Percentiles rank a stretch among this genome's conserved stretches.
phyloP scores from a whole-genome alignment of 139 green algal species.

The Astrephomene gubernaculifera region DNA sequence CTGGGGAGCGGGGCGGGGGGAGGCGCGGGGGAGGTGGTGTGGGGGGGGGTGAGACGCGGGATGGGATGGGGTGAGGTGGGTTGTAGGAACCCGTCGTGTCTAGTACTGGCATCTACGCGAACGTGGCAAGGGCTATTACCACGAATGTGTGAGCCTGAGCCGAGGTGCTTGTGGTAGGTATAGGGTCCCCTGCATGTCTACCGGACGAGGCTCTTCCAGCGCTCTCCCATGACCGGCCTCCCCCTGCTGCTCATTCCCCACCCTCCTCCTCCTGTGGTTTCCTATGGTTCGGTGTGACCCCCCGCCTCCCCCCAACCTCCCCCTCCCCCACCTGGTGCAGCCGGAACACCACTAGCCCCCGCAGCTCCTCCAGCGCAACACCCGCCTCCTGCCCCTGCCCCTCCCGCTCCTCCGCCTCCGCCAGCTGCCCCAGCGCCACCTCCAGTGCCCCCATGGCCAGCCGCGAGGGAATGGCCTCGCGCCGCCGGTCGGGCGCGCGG shows the following conservation, averaged over 20 bases:
- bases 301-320: no score
- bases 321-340: constrained; percentile 3
- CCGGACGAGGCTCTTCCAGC: background rate
- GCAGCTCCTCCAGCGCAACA: constrained; percentile 1
- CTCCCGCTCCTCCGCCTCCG: constrained; percentile 22
- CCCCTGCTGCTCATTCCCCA: background rate
- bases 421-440: constrained; percentile 55
- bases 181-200: background rate
- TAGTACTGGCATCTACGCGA: background rate
- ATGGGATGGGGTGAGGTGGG: background rate
- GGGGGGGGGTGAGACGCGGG: background rate
- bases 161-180: background rate
- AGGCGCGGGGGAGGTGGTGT: background rate
- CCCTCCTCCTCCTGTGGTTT: background rate
- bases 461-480: constrained; percentile 71
- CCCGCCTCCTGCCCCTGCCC: constrained; percentile 5
- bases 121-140: background rate
- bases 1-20: background rate
- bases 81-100: background rate
- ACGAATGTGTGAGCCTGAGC: background rate
- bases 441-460: constrained; percentile 77
- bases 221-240: background rate
- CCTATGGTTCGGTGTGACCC: no score
- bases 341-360: constrained; percentile 33
- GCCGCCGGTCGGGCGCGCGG: constrained; percentile 65